Base-by-base conservation (phyloP, 345 rosid species). In the Hibiscus mutabilis region DNA sequence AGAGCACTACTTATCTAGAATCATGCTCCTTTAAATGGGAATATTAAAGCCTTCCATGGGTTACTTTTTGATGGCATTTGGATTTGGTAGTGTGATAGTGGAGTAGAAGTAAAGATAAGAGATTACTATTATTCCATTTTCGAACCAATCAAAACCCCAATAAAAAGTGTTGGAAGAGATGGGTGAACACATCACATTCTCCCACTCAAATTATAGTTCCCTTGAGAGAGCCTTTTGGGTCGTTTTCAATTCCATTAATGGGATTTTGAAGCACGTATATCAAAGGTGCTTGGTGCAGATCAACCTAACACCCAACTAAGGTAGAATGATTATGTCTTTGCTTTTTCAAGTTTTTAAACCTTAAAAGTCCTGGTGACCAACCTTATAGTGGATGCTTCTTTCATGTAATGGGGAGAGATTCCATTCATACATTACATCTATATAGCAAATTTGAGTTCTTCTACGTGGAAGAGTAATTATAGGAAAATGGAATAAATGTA, bases 11-110 rank as follows among this genome's bases (percentile, higher is more conserved):
- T 19, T n/a, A n/a, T n/a, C n/a, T n/a, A n/a, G n/a, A n/a, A n/a
- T n/a, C n/a, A n/a, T n/a, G n/a, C n/a, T n/a, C n/a, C n/a, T n/a
- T n/a, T 42, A 21, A 58, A 4, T 69, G 69, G 64, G 70, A 55
- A 66, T 35, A n/a, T 74, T 68, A 44, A 64, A 63, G 69, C 35
- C 61, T 61, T 69, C 60, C 47, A n/a, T n/a, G n/a, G n/a, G n/a
- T n/a, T n/a, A n/a, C n/a, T n/a, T 71, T 47, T 68, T 59, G 0
- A 59, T 27, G 55, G 71, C 35, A 58, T 33, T 76, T 70, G 40
- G 80, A 71, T 71, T 77, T 80, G 76, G 76, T 71, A 29, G 66
- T 69, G 75, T 25, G 40, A 49, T 42, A 60, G 77, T 75, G 84
- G 81, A 75, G 77, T 75, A 68, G 63, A 72, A 69, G 55, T 71